Evolutionary conservation across 768 basidiomycete species (phyloP).

Genomic region (Podaxis pistillaris): DNA sequence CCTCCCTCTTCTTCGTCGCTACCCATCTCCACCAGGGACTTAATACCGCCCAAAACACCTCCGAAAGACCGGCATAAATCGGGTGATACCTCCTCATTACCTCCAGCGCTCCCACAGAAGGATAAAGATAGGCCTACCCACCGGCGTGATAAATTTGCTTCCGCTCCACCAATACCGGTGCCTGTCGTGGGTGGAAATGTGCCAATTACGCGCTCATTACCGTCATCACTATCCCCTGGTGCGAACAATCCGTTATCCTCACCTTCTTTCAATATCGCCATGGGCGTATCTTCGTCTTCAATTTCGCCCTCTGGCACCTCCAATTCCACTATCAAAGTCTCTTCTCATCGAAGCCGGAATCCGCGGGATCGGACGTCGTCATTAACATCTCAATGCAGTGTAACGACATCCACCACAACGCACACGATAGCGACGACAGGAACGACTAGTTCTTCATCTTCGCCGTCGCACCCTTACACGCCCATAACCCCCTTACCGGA

Average conservation of each 20-base stretch:
- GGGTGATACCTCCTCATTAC: background rate
- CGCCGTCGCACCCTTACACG: slow-evolving; percentile 8
- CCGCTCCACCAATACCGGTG: slow-evolving; percentile 12
- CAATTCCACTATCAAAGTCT: slow-evolving; percentile 2
- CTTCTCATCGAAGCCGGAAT: slow-evolving; percentile 1
- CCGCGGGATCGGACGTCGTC: slow-evolving; percentile 11
- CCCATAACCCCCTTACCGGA: slow-evolving; percentile 4
- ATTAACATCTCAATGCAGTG: slow-evolving; percentile 9
- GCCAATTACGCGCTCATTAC: background rate
- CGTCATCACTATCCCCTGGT: background rate
- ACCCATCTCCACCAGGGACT: slow-evolving; percentile 20
- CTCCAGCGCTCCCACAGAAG: slow-evolving; percentile 6
- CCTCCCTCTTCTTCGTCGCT: slow-evolving; percentile 20
- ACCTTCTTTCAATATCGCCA: background rate
- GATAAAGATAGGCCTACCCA: slow-evolving; percentile 10
- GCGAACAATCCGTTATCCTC: background rate
- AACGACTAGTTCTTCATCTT: slow-evolving; percentile 9
- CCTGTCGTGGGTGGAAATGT: slow-evolving; percentile 7
- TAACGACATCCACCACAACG: slow-evolving; percentile 9
- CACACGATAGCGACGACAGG: slow-evolving; percentile 10
- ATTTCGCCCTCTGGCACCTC: slow-evolving; percentile 1
- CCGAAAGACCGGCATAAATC: slow-evolving; percentile 3
- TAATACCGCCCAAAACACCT: slow-evolving; percentile 15
- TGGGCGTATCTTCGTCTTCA: background rate
- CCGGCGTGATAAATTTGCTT: slow-evolving; percentile 16